Percentiles rank a stretch among this genome's conserved stretches.
Evolutionary conservation across 495 filamentous ascomycete genomes (phyloP).

Genomic region (Hyaloscypha finlandica): DNA sequence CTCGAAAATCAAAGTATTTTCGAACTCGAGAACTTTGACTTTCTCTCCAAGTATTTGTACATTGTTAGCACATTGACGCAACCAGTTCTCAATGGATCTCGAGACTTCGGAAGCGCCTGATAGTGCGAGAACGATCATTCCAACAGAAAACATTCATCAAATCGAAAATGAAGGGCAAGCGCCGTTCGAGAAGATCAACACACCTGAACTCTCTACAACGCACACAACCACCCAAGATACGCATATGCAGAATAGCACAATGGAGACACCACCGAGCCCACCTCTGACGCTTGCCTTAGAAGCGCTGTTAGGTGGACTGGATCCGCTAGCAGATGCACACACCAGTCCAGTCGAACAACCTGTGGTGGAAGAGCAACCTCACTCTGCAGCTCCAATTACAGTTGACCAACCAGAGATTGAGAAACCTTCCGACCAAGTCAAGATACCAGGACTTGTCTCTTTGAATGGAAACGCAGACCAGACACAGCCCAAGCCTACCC

Average conservation of each 20-base stretch:
- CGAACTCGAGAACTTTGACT: constrained; percentile 2
- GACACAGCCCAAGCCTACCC: not conserved
- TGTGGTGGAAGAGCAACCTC: not conserved
- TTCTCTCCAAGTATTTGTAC: not conserved
- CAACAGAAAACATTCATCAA: constrained; percentile 5
- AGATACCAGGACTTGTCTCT: not conserved
- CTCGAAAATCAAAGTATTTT: constrained; percentile 9
- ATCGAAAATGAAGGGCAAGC: constrained; percentile 8
- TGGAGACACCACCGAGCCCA: constrained; percentile 10
- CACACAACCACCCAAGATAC: constrained; percentile 1
- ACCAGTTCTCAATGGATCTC: constrained; percentile 23
- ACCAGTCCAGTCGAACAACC: not conserved
- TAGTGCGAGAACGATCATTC: constrained; percentile 10
- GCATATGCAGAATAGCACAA: constrained; percentile 10
- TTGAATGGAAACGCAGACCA: not conserved
- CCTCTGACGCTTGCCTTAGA: constrained; percentile 47
- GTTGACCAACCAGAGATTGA: not conserved
- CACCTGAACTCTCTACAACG: not conserved
- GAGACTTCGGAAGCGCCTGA: constrained; percentile 21
- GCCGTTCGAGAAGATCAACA: not conserved
- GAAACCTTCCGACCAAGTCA: not conserved
- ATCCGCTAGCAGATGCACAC: constrained; percentile 13
- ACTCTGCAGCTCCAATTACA: not conserved
- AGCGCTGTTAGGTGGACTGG: constrained; percentile 45
- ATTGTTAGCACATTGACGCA: constrained; percentile 14